Evolutionary conservation across 805 yeast genomes (phyloP), one percentile per base, ranked within the genome.

Genomic region (Candida glaebosa): DNA sequence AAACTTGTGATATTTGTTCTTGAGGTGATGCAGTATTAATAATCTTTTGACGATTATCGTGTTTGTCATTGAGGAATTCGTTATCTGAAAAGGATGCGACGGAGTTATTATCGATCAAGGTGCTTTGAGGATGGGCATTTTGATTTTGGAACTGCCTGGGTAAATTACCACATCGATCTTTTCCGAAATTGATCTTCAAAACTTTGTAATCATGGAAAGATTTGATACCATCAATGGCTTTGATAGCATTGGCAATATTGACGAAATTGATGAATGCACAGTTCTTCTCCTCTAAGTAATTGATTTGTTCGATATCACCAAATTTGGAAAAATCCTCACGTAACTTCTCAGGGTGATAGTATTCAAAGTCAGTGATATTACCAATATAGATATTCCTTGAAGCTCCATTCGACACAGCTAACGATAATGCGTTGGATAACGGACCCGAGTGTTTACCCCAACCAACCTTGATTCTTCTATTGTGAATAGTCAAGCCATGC

Each of bases 371-470:
- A 38, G 63, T 68, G 43, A 85, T 81, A 53, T 65, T 56, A 18
- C 97, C 98, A 51, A 91, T 76, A 62, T 93, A 91, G 35, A 91
- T 87, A 57, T 93, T 91, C 63, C 99, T 79, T 16, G 93, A 81
- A 0, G 97, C 98, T 31, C 98, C 98, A 48, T 87, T 84, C 17
- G 93, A 82, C 18, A 90, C 96, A 0, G 97, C 97, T 43, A 86
- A 68, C 5, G 90, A 84, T 43, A 91, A 75, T 2, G 95, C 89
- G 51, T 87, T 85, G 8, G 95, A 82, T 48, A 91, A 72, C 1
- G 96, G 89, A 8, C 98, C 98, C 4, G 95, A 82, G 58, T 91
- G 96, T 63, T 88, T 90, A 36, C 98, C 99, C 98, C 99, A 91
- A 16, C 97, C 96, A 42, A 91, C 89, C 60, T 87, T 87, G 50